Evolutionary conservation across 257 asterid genomes (phyloP), one percentile per base, ranked within the genome.

Genomic region (Leptodermis oblonga): DNA sequence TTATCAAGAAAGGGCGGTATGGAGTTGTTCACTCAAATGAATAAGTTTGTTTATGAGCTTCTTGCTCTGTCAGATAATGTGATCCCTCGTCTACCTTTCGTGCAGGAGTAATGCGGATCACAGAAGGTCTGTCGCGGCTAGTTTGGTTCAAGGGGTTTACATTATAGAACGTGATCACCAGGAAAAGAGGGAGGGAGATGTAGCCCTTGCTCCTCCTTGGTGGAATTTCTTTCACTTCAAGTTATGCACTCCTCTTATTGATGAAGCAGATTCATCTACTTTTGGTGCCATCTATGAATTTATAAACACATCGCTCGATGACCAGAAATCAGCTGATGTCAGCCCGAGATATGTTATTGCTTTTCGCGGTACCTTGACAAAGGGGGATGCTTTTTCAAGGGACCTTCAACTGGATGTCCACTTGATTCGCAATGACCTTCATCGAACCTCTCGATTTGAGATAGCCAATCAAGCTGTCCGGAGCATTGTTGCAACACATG

Each of bases 171-270:
- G 92, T 46, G 99, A 94, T 77, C 96, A 90, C 41, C 92, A 88
- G 70, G 96, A 87, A 66, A 83, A 80, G 46, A 82, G 96, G 60
- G 75, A 76, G 61, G 96, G 88, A n/a, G 39, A 23, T 70, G 79
- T 73, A 71, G 94, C 96, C 42, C 86, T 90, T 7, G 97, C 97
- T 74, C 90, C 96, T 79, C 86, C 87, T 26, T 94, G 99, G 99
- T 94, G 92, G 92, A 63, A 78, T 51, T 68, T 77, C 68, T 94
- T 90, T 83, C 55, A 86, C 67, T 90, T 89, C 69, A 70, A 86
- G 65, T 43, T 94, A 62, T 75, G 85, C 77, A 68, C 75, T 41
- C 85, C 49, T 51, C 95, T 94, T 33, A 45, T 88, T 31, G 99
- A 90, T 25, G 87, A 85, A 67, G 91, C 76, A 0, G 97, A 91